Conservation (phyloP, 108 stramenopile species). For the Cyclotella atomus region DNA sequence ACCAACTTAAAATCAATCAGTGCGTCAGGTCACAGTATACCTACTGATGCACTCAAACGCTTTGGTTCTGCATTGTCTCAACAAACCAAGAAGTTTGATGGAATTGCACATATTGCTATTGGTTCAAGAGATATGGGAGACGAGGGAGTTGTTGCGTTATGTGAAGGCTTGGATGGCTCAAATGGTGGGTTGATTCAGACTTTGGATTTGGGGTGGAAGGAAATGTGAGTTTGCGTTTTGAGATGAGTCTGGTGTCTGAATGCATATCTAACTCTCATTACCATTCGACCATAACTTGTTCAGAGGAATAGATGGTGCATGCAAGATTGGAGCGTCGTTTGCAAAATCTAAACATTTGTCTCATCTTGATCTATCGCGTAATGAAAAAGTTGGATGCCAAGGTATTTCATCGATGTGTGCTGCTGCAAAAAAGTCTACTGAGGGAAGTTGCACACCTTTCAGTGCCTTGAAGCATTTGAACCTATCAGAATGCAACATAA, state of each 20-base stretch:
- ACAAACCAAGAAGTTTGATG: constrained; percentile 15
- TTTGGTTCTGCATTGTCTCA: constrained; percentile 61
- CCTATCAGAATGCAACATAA: constrained; percentile 61
- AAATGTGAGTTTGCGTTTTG: constrained; percentile 36
- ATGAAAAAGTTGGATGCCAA: constrained; percentile 46
- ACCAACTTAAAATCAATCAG: constrained; percentile 61
- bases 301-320: constrained; percentile 35
- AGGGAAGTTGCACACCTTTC: constrained; percentile 14
- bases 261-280: too few relatives aligned
- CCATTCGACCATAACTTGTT: not conserved
- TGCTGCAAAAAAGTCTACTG: constrained; percentile 28
- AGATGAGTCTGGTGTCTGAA: too few relatives aligned
- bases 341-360: constrained; percentile 28
- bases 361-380: constrained; percentile 55
- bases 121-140: constrained; percentile 77
- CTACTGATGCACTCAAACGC: constrained; percentile 46
- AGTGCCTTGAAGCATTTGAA: constrained; percentile 44
- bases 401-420: constrained; percentile 23
- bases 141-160: constrained; percentile 64
- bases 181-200: constrained; percentile 42
- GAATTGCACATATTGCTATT: constrained; percentile 57
- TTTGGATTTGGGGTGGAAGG: constrained; percentile 73
- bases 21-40: constrained; percentile 75
- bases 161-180: constrained; percentile 40
- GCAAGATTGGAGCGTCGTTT: constrained; percentile 45